Conservation (phyloP, 73 alveolate species). For the Stentor coeruleus region DNA sequence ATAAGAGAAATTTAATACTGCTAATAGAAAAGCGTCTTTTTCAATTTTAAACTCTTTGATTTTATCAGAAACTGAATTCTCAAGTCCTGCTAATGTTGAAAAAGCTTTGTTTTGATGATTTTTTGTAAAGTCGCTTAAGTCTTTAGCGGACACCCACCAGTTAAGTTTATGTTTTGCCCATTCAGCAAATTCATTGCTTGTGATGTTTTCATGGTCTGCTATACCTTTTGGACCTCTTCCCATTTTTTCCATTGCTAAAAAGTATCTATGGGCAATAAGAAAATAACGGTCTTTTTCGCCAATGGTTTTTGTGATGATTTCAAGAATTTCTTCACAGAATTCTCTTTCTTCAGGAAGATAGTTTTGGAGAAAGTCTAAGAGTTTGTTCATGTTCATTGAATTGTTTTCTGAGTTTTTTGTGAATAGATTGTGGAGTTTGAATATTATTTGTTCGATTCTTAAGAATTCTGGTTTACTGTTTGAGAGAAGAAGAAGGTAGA, state of each 20-base stretch:
- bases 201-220: neutral
- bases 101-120: neutral
- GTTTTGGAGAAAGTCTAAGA: neutral
- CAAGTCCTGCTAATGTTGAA: neutral
- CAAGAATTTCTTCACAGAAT: neutral
- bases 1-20: neutral
- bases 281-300: neutral
- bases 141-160: constrained; percentile 14
- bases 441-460: neutral
- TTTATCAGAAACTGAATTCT: neutral
- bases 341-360: neutral
- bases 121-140: neutral
- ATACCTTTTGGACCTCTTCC: neutral
- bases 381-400: neutral
- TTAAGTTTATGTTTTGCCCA: constrained; percentile 10
- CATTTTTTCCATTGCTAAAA: neutral
- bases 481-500: neutral
- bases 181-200: neutral
- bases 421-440: neutral
- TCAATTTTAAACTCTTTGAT: neutral
- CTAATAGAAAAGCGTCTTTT: neutral
- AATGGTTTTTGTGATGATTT: neutral
- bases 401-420: neutral
- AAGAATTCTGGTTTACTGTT: neutral
- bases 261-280: neutral